A percentile compares a stretch with the other conserved stretches of the same genome.
Evolutionary conservation across 805 yeast species (phyloP).

Genomic region (Metschnikowia corniflorae): DNA sequence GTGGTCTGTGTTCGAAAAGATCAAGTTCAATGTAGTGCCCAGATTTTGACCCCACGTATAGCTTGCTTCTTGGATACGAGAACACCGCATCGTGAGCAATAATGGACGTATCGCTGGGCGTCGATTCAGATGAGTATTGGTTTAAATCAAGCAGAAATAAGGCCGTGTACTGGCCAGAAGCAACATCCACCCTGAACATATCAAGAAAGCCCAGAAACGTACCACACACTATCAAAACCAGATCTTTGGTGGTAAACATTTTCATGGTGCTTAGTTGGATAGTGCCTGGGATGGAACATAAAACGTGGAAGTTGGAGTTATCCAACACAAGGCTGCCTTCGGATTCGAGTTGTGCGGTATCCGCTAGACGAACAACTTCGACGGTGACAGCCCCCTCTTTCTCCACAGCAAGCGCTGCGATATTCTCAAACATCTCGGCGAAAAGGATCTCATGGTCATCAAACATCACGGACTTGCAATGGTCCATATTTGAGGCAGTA

Average conservation of each 20-base stretch:
- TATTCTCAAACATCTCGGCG: conserved; percentile 5
- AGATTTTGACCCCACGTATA: conserved; percentile 31
- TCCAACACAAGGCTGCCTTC: conserved; percentile 1
- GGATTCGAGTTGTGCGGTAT: not conserved
- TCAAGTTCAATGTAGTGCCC: conserved; percentile 27
- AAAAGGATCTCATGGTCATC: conserved; percentile 5
- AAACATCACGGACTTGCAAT: conserved; percentile 1
- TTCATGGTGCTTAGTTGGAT: conserved; percentile 5
- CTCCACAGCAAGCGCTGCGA: conserved; percentile 4
- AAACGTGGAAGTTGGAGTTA: not conserved
- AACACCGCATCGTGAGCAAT: conserved; percentile 10
- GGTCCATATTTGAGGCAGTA: conserved; percentile 20
- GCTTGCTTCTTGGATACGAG: not conserved
- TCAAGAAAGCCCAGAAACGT: conserved; percentile 2
- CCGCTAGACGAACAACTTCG: not conserved
- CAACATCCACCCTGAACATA: not conserved
- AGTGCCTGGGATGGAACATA: conserved; percentile 1
- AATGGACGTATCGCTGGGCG: not conserved
- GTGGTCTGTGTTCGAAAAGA: not conserved
- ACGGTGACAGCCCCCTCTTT: conserved; percentile 1
- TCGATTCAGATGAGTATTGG: not conserved
- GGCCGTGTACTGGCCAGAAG: not conserved
- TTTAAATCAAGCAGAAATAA: not conserved
- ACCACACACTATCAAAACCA: conserved; percentile 4
- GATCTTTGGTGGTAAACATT: not conserved